A percentile compares a stretch with the other conserved stretches of the same genome.
Conservation (phyloP, 2,329 filamentous ascomycete genomes). For the Talaromyces pinophilus region DNA sequence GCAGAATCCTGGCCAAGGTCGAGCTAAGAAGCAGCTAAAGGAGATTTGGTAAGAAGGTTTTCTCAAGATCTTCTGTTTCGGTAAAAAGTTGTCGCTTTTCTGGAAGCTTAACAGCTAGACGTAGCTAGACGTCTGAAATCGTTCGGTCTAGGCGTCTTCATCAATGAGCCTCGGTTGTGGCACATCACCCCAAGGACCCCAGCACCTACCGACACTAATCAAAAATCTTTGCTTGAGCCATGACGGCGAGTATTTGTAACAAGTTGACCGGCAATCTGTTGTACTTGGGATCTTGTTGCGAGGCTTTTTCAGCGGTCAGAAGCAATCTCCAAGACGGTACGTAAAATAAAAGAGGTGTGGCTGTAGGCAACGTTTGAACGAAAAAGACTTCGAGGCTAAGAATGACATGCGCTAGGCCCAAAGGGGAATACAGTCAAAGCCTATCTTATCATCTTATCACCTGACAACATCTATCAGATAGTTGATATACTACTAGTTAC, state of each 20-base stretch:
- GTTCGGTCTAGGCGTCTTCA: neutral
- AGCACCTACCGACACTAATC: neutral
- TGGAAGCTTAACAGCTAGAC: neutral
- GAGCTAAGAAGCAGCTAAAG: neutral
- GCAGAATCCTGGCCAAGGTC: neutral
- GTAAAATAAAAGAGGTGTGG: neutral
- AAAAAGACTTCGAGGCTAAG: neutral
- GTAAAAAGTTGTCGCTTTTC: neutral
- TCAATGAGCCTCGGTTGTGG: conserved; percentile 1
- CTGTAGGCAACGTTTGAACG: neutral
- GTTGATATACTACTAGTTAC: too few relatives aligned
- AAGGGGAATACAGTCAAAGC: neutral
- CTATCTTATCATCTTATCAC: neutral
- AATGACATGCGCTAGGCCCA: neutral
- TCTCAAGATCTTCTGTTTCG: neutral
- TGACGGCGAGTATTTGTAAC: neutral
- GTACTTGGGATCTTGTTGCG: neutral
- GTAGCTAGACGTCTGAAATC: neutral
- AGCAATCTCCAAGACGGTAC: neutral
- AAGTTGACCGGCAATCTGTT: too few relatives aligned
- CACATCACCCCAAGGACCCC: neutral
- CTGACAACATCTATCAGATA: neutral
- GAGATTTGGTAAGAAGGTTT: neutral
- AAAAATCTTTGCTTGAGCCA: neutral
- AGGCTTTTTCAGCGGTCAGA: neutral